Evolutionary conservation across 2,329 filamentous ascomycete species (phyloP).

Genomic region (Alternaria incomplexa): DNA sequence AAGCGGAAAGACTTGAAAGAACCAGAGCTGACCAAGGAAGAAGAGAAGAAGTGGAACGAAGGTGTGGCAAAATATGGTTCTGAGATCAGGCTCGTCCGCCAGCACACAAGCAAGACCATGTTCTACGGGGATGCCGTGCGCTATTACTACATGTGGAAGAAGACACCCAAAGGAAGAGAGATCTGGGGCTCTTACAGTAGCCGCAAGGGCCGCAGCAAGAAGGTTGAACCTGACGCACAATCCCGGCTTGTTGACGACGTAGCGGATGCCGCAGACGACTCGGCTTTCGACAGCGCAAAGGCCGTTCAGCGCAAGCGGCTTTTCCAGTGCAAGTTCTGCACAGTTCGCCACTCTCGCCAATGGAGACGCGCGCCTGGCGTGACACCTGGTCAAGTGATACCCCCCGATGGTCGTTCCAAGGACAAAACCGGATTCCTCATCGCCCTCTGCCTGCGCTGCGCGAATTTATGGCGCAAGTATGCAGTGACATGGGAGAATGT

Average conservation of each 20-base stretch:
- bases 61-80: slow-evolving; percentile 89
- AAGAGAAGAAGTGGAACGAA: slow-evolving; percentile 91
- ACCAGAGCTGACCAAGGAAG: slow-evolving; percentile 76
- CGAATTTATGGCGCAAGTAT: slow-evolving; percentile 93
- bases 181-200: slow-evolving; percentile 91
- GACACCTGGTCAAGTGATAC: slow-evolving; percentile 71
- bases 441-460: slow-evolving; percentile 88
- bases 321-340: slow-evolving; percentile 95
- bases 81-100: slow-evolving; percentile 81
- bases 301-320: slow-evolving; percentile 77
- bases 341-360: slow-evolving; percentile 77
- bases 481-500: slow-evolving; percentile 94
- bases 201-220: slow-evolving; percentile 88
- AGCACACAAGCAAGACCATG: slow-evolving; percentile 80
- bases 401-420: slow-evolving; percentile 73
- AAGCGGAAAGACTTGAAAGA: slow-evolving; percentile 78
- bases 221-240: slow-evolving; percentile 59
- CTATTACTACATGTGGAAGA: slow-evolving; percentile 99
- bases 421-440: slow-evolving; percentile 79
- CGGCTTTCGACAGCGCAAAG: slow-evolving; percentile 91
- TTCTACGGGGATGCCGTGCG: slow-evolving; percentile 82
- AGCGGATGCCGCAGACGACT: slow-evolving; percentile 91
- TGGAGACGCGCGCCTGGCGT: slow-evolving; percentile 90
- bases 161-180: slow-evolving; percentile 80
- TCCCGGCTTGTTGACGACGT: slow-evolving; percentile 89